These are phyloP conservation scores for Phaeosphaeria sp. DNA, from an alignment of 2,329 filamentous ascomycete species.

Conservation along the genomic window DNA sequence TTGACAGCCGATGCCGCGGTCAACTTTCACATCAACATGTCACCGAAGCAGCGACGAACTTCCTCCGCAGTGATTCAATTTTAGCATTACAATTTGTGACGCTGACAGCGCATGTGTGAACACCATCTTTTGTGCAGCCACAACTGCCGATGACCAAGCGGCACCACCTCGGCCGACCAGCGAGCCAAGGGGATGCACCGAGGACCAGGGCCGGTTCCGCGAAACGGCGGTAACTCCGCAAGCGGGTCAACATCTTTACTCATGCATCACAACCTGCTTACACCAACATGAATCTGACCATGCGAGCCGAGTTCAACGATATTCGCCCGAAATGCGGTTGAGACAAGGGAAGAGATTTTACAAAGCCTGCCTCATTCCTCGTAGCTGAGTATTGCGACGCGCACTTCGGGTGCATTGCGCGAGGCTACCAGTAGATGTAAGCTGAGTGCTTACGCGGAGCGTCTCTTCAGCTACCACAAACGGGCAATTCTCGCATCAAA, in stretches of 20 bases:
- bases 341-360: not conserved
- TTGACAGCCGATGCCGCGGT: not conserved
- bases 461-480: not conserved
- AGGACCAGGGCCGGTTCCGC: not conserved
- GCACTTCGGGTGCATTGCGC: not conserved
- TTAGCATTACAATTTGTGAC: not conserved
- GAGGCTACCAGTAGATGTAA: not conserved
- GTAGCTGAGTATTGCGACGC: not conserved
- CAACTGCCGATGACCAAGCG: not conserved
- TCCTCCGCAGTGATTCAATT: not conserved
- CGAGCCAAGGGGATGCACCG: not conserved
- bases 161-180: conserved; percentile 5
- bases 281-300: conserved; percentile 4
- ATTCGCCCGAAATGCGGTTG: conserved; percentile 1
- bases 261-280: conserved; percentile 1
- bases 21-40: not conserved
- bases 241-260: not conserved
- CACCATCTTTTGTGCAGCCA: not conserved
- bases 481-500: conserved; percentile 1
- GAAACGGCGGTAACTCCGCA: not conserved
- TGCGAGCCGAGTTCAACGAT: not conserved
- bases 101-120: conserved; percentile 2
- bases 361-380: not conserved
- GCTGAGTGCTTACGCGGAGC: conserved; percentile 2
- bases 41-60: not conserved